Conservation (phyloP, 176 grass and related monocot genomes). For the Paspalum notatum region DNA sequence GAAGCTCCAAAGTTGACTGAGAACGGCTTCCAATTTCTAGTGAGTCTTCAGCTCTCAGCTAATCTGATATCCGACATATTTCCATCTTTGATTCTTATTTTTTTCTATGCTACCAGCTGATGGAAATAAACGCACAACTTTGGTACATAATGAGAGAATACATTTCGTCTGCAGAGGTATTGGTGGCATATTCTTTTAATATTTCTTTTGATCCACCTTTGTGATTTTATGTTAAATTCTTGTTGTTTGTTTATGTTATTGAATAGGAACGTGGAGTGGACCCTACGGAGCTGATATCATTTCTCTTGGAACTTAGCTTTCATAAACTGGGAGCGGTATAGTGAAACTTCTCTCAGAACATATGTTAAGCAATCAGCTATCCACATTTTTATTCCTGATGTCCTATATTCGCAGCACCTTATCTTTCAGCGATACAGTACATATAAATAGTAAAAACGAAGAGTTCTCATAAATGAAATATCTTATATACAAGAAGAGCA, state of each 20-base stretch:
- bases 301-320: conserved; percentile 95
- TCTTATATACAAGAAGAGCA: background rate
- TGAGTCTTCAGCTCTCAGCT: conserved; percentile 41
- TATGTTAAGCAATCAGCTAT: conserved; percentile 6
- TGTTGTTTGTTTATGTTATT: conserved; percentile 35
- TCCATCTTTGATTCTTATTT: conserved; percentile 33
- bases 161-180: conserved; percentile 92
- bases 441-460: conserved; percentile 21
- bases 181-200: conserved; percentile 28
- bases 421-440: background rate
- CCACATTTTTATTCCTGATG: background rate
- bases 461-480: conserved; percentile 7
- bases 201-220: conserved; percentile 20
- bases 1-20: conserved; percentile 89
- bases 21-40: conserved; percentile 96
- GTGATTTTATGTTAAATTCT: conserved; percentile 19
- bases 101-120: conserved; percentile 66
- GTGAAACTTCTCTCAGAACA: conserved; percentile 21
- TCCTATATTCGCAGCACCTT: background rate
- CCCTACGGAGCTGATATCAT: conserved; percentile 85
- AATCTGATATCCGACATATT: conserved; percentile 28
- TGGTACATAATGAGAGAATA: conserved; percentile 99
- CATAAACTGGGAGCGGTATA: conserved; percentile 81
- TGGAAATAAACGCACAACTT: conserved; percentile 94
- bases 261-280: conserved; percentile 90